phyloP scores from a whole-genome alignment of 2,329 filamentous ascomycete genomes.

The Arthrobotrys iridis region DNA sequence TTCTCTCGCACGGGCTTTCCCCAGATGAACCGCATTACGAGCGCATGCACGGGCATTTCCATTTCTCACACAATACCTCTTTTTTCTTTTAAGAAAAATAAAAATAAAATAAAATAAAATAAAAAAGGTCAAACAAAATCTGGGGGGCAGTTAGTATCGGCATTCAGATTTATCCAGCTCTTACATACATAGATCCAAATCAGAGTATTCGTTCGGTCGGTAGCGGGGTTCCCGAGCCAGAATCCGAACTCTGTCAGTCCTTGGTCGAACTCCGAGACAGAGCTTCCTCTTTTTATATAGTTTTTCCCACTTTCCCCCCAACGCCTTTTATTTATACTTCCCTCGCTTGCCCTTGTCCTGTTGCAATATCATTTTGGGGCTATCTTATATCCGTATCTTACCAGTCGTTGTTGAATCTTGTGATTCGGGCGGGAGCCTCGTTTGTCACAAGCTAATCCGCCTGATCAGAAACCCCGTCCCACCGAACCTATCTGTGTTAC shows the following conservation, averaged over 20 bases:
- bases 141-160: slow-evolving; percentile 2
- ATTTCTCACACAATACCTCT: background rate
- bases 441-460: slow-evolving; percentile 43
- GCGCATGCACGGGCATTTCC: slow-evolving; percentile 26
- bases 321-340: slow-evolving; percentile 22
- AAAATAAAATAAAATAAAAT: background rate
- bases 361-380: background rate
- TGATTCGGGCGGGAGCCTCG: slow-evolving; percentile 17
- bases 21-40: slow-evolving; percentile 20
- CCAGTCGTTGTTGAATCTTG: slow-evolving; percentile 18
- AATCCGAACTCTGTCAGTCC: slow-evolving; percentile 19
- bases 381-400: slow-evolving; percentile 4
- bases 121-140: too few species aligned
- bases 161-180: background rate
- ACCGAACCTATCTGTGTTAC: slow-evolving; percentile 14
- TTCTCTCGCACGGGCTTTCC: slow-evolving; percentile 21
- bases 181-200: background rate
- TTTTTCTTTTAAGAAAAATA: background rate
- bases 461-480: slow-evolving; percentile 17
- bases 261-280: slow-evolving; percentile 10
- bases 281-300: slow-evolving; percentile 38
- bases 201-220: slow-evolving; percentile 24
- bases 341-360: slow-evolving; percentile 21
- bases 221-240: slow-evolving; percentile 44
- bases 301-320: background rate